Base-by-base conservation (phyloP, 2,329 filamentous ascomycete species). In the Acarospora socialis region DNA sequence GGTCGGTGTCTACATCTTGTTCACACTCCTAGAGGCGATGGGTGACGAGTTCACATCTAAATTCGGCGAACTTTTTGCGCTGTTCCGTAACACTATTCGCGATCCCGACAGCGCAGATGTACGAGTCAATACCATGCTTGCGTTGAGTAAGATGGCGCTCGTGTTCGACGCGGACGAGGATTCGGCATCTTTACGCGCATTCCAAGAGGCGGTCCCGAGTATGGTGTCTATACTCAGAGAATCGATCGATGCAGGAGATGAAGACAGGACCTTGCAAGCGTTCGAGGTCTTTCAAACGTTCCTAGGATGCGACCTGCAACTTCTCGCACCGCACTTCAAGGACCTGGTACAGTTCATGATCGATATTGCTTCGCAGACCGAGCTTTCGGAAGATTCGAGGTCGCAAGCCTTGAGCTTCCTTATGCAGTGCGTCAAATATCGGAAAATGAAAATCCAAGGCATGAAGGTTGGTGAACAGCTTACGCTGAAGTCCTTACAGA, bases 281-380 rank as follows among this genome's bases (percentile, higher is more conserved):
- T 98, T 95, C 47, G 90, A 95, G 54, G 84, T 93, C 44, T 93
- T 95, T 70, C 90, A 95, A 64, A 90, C 82, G 30, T 77, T 94
- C 48, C 71, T 98, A 33, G 81, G 80, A 42, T 93, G 83, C 54
- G 87, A 94, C 53, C 79, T 82, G 18, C 72, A 81, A 28, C 70
- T 95, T 30, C 65, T 95, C 32, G 80, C 77, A 43, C 67, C 72
- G 34, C 86, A 94, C 61, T 82, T 98, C 50, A 82, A 78, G 52
- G 83, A 94, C 48, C 70, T 98, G 6, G 68, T 94, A 38, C 73
- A 80, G 45, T 93, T 95, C 65, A 95, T 95, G 82, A 78, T 92
- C 48, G 77, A 90, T 37, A 68, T 98, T 33, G 73, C 80, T 28
- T 68, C 70, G 46, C 81, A 92, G 57, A 78, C 69, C 26, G 66